Percentiles rank a stretch among this genome's conserved stretches.
Conservation (phyloP, 2,329 filamentous ascomycete genomes). For the Elsinoe batatas region DNA sequence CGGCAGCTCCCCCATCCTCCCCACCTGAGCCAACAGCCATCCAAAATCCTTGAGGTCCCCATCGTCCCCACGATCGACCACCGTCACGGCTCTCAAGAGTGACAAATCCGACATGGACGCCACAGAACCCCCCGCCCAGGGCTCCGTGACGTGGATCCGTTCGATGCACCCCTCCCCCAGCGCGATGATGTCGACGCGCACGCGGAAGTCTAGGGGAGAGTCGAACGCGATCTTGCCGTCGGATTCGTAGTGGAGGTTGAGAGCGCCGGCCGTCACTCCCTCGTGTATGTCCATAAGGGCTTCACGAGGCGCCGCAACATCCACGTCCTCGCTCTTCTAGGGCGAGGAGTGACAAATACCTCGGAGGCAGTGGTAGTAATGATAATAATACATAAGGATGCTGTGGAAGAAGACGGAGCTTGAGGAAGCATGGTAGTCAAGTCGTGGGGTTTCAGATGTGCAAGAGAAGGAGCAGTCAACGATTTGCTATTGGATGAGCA, state of each 20-base stretch:
- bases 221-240: constrained; percentile 19
- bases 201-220: constrained; percentile 18
- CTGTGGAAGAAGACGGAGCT: background rate
- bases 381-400: background rate
- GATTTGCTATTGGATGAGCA: too few relatives aligned
- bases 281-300: constrained; percentile 6
- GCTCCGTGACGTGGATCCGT: constrained; percentile 16
- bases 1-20: constrained; percentile 5
- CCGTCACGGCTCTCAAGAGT: constrained; percentile 17
- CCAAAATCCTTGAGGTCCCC: constrained; percentile 16
- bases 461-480: too few relatives aligned
- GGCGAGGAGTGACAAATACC: constrained; percentile 9
- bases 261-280: constrained; percentile 12
- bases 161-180: constrained; percentile 16
- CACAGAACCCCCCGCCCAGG: constrained; percentile 16
- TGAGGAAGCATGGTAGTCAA: background rate
- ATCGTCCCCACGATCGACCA: constrained; percentile 16
- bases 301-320: constrained; percentile 13
- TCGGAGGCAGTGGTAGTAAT: background rate
- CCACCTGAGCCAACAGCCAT: constrained; percentile 14
- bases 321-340: constrained; percentile 16
- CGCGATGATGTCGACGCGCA: constrained; percentile 17
- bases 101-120: constrained; percentile 15
- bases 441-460: too few relatives aligned
- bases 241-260: constrained; percentile 10